phyloP scores from a whole-genome alignment of 164 flowering plant species.

The Saururus chinensis region DNA sequence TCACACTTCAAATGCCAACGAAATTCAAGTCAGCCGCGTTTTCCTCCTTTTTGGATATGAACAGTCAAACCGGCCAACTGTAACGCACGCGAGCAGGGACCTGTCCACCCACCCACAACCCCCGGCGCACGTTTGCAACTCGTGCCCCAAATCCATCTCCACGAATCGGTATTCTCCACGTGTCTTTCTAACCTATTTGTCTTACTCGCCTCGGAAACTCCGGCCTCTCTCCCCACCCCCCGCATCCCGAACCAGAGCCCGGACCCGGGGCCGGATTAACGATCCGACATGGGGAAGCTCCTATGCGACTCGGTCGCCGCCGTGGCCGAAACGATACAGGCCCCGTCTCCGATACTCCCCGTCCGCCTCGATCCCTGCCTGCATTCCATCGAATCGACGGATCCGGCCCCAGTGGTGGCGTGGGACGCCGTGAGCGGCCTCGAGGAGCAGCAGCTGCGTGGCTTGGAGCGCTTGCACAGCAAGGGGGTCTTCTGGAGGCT shows the following conservation, averaged over 20 bases:
- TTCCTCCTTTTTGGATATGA: too few species aligned
- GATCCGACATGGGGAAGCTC: slow-evolving; percentile 43
- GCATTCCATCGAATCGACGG: slow-evolving; percentile 17
- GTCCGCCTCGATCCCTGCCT: neutral
- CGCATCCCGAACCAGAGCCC: slow-evolving; percentile 13
- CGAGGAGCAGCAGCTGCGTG: slow-evolving; percentile 69
- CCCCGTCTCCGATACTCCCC: slow-evolving; percentile 11
- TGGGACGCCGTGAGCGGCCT: slow-evolving; percentile 71
- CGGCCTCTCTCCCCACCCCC: slow-evolving; percentile 1
- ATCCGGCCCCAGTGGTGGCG: slow-evolving; percentile 5
- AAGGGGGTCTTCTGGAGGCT: slow-evolving; percentile 84
- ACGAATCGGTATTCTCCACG: neutral
- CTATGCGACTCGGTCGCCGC: slow-evolving; percentile 45
- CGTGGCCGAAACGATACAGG: slow-evolving; percentile 8
- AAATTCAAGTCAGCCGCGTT: too few species aligned
- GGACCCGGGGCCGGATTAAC: slow-evolving; percentile 14
- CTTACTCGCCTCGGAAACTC: neutral
- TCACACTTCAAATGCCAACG: too few species aligned
- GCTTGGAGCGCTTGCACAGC: slow-evolving; percentile 32
- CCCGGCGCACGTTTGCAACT: neutral
- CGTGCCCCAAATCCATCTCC: neutral
- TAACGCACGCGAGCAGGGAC: neutral
- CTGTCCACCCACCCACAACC: too few species aligned
- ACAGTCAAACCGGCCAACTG: slow-evolving; percentile 2
- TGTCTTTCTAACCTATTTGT: neutral